These are phyloP conservation scores for Arthrobotrys iridis DNA, from an alignment of 2,329 filamentous ascomycete species.

Conservation along the genomic window DNA sequence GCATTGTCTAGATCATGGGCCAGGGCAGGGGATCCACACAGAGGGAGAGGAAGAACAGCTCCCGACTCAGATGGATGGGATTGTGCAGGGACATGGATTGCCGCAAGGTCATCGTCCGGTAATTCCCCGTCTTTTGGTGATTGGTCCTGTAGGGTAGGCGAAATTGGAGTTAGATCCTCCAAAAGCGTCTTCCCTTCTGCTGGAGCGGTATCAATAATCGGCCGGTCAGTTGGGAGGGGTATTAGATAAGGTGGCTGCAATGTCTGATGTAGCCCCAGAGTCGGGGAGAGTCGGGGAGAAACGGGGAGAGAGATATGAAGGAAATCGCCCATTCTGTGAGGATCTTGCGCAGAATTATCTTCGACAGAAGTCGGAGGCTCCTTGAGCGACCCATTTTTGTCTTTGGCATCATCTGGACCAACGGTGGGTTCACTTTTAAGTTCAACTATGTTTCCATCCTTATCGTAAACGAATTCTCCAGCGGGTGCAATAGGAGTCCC, in stretches of 20 bases:
- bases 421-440: background rate
- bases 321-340: background rate
- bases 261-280: background rate
- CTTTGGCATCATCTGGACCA: background rate
- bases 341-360: background rate
- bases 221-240: background rate
- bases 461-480: conserved; percentile 1
- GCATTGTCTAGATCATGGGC: no score
- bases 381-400: background rate
- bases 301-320: conserved; percentile 17
- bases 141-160: no score
- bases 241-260: background rate
- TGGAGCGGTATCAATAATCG: background rate
- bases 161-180: background rate
- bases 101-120: conserved; percentile 14
- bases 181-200: background rate
- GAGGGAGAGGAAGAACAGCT: background rate
- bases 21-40: background rate
- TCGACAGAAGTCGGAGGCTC: background rate
- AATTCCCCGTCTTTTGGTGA: background rate
- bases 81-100: background rate
- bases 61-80: background rate
- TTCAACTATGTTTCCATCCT: conserved; percentile 17
- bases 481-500: conserved; percentile 1
- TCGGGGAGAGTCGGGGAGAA: conserved; percentile 12